Base-by-base conservation (phyloP, 495 filamentous ascomycete species). In the Lepidopterella palustris region DNA sequence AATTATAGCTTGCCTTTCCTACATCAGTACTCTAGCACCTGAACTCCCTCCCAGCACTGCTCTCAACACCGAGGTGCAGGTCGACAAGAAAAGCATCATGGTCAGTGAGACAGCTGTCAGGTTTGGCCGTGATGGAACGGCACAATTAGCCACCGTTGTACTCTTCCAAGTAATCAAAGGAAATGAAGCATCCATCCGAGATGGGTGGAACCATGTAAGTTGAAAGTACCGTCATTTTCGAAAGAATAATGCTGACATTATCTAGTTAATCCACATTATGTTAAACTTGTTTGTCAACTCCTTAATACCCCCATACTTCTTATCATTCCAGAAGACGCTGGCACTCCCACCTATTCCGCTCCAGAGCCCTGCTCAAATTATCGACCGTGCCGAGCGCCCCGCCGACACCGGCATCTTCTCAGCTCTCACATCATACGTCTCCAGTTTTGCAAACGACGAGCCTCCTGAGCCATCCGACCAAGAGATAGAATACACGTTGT, bases 401-500 rank as follows among this genome's bases (percentile, higher is more conserved):
- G 83, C 73, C 59, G 93, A 99, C 23, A 80, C 83, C 2, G 90
- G 95, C 5, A 78, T 99, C 21, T 87, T 99, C 68, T 96, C 90
- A 4, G 89, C 93, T 4, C 87, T 99, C 59, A 91, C 92, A 1
- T 95, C 89, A 4, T 97, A 97, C 63, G 88, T 99, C 21, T 95
- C 92, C n/a, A 97, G 91, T 70, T 97, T 97, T 75, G 93, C 95
- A 25, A 95, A 91, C 18, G 95, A 97, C 69, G 93, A 99, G 64
- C 93, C 93, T 9, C 93, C 93, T 5, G 95, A 97, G 73, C 93
- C 93, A 1, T 97, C 93, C 0, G 91, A 96, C 56, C 93, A 97
- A 67, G 93, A 99, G 71, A 78, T 99, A 49, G 95, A 97, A 62
- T 96, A 92, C 70, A 97, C 93, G 0, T 74, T 97, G 15, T 91